Conservation (phyloP, 2,329 filamentous ascomycete genomes). For the Uncinocarpus reesii region DNA sequence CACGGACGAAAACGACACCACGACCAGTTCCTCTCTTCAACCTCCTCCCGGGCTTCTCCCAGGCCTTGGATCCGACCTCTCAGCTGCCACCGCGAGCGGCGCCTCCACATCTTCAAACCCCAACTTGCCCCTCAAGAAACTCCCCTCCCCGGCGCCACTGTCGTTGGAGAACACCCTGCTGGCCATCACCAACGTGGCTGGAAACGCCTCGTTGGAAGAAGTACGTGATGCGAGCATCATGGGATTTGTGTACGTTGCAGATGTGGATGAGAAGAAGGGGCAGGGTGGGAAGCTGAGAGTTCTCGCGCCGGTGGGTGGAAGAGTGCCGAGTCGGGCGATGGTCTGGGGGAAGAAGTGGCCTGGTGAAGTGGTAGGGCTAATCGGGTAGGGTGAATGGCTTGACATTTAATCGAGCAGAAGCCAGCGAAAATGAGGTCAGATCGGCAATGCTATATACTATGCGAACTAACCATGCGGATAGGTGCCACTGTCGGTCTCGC, state of each 20-base stretch:
- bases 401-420: not conserved
- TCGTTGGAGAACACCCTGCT: slow-evolving; percentile 69
- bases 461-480: too few species aligned
- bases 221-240: slow-evolving; percentile 75
- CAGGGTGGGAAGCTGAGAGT: slow-evolving; percentile 58
- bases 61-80: slow-evolving; percentile 16
- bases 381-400: slow-evolving; percentile 39
- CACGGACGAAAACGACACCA: slow-evolving; percentile 20
- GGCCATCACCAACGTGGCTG: slow-evolving; percentile 68
- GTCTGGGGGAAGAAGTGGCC: slow-evolving; percentile 74
- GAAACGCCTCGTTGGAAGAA: slow-evolving; percentile 57
- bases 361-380: slow-evolving; percentile 67
- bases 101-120: not conserved
- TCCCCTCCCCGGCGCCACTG: slow-evolving; percentile 50
- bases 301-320: slow-evolving; percentile 71
- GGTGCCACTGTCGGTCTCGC: too few species aligned
- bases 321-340: slow-evolving; percentile 67
- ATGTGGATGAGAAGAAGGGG: slow-evolving; percentile 70
- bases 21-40: not conserved
- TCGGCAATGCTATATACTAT: too few species aligned
- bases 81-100: not conserved
- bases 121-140: slow-evolving; percentile 43
- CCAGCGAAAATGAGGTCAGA: not conserved
- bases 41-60: slow-evolving; percentile 8
- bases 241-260: slow-evolving; percentile 86